Base-by-base conservation (phyloP, 495 filamentous ascomycete genomes). In the Jackrogersella multiformis region DNA sequence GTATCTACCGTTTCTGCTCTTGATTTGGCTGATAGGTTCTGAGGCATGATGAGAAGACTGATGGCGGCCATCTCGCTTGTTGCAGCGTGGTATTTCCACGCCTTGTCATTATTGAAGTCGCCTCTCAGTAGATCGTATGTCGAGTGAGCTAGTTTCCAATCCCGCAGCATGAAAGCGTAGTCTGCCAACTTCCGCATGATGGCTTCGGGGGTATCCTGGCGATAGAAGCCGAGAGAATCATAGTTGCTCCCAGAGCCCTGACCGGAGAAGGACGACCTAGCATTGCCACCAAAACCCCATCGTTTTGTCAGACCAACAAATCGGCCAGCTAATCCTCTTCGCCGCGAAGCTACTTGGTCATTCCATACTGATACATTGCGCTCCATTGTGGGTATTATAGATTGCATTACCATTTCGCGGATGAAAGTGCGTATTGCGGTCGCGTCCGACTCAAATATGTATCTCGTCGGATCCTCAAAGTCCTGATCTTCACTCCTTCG, bases 331-430 rank as follows among this genome's bases (percentile, higher is more conserved):
- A 99, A 82, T 30, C 96, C 96, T 55, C 92, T 87, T 39, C 95
- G 82, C 45, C 90, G 82, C 12, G 96, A 96, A n/a, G 92, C 93
- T 6, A 98, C 89, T 78, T 97, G 94, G 71, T 99, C 95, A 73
- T 99, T 99, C 95, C 95, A 99, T 2, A 91, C 85, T 21, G 93
- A 88, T 7, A 94, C 84, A 67, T 89, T 85, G 48, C 93, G 90
- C 77, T 99, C 95, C 96, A 99, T 98, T 56, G 89, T 92, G 0
- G 95, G 95, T 28, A 99, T 84, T 10, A 99, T 84, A 1, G 92
- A 96, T 71, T 97, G 94, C 7, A 90, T 93, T 12, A 95, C 90
- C 81, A 99, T 90, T 74, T 97, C 96, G 5, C 95, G 89, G 49
- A 97, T 85, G 69, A 99, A 92, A 0, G 90, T 90, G 48, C 87